Conservation (phyloP, 352 stramenopile species). For the Pythium graminicola region DNA sequence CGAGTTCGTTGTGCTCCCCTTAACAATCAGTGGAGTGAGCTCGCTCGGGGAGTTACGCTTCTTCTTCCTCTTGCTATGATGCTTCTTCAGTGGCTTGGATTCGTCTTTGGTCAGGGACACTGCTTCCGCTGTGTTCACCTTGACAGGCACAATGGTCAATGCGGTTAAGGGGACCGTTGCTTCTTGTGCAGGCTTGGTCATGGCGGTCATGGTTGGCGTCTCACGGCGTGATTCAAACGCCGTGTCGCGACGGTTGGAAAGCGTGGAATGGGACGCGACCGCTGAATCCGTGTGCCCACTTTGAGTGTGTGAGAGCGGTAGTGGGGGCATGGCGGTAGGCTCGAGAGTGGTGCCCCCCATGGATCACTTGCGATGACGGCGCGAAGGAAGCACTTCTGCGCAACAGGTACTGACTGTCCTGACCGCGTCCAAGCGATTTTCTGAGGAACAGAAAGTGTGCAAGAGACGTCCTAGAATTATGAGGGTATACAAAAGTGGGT, state of each 20-base stretch:
- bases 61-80: constrained; percentile 18
- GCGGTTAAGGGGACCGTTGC: neutral
- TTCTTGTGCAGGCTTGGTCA: neutral
- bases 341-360: constrained; percentile 14
- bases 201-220: neutral
- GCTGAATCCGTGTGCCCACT: neutral
- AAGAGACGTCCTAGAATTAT: constrained; percentile 1
- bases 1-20: constrained; percentile 12
- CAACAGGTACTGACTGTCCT: constrained; percentile 14
- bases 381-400: neutral
- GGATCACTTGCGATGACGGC: constrained; percentile 8
- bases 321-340: constrained; percentile 13
- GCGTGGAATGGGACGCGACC: constrained; percentile 1
- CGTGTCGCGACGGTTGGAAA: neutral
- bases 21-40: constrained; percentile 37
- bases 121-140: neutral
- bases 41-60: constrained; percentile 26
- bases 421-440: constrained; percentile 23
- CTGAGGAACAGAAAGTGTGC: constrained; percentile 11
- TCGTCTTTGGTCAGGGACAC: neutral
- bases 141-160: neutral
- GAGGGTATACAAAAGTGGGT: constrained; percentile 19
- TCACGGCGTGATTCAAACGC: neutral
- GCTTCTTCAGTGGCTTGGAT: constrained; percentile 9
- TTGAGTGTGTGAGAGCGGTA: constrained; percentile 17